phyloP scores from a whole-genome alignment of 176 grass and related monocot genomes.

The Oryza australiensis region DNA sequence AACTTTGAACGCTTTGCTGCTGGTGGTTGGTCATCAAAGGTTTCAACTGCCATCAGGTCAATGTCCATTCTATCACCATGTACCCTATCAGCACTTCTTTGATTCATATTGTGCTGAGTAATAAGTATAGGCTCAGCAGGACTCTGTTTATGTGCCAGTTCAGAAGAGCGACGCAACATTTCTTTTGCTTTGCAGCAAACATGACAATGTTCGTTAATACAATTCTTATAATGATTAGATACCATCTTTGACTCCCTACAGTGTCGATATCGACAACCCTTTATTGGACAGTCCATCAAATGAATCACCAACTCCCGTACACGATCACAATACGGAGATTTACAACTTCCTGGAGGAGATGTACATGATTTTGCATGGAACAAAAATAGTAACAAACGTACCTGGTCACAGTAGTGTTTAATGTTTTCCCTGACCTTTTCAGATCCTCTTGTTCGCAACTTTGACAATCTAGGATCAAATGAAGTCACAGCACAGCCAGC shows the following conservation, averaged over 20 bases:
- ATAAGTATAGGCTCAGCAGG: conserved; percentile 20
- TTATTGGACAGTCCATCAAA: conserved; percentile 50
- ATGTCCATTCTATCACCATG: conserved; percentile 51
- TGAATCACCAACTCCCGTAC: conserved; percentile 52
- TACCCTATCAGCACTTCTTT: conserved; percentile 32
- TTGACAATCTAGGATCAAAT: conserved; percentile 10
- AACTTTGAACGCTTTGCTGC: conserved; percentile 58
- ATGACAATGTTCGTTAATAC: conserved; percentile 50
- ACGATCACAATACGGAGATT: conserved; percentile 42
- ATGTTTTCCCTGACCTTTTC: conserved; percentile 27
- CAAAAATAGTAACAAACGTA: conserved; percentile 50
- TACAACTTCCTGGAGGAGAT: conserved; percentile 49
- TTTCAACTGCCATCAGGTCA: conserved; percentile 50
- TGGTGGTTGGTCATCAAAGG: conserved; percentile 51
- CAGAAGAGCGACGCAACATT: conserved; percentile 34
- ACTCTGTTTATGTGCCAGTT: conserved; percentile 35
- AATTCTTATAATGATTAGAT: conserved; percentile 56
- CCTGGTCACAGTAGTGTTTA: conserved; percentile 30
- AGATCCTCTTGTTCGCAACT: conserved; percentile 24
- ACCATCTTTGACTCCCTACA: conserved; percentile 57
- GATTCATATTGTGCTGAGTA: conserved; percentile 29
- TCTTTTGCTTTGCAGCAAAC: conserved; percentile 55
- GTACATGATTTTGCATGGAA: conserved; percentile 63
- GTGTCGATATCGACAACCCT: conserved; percentile 44
- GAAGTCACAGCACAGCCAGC: conserved; percentile 29